Base-by-base conservation (phyloP, 257 asterid species). In the Eucommia ulmoides region DNA sequence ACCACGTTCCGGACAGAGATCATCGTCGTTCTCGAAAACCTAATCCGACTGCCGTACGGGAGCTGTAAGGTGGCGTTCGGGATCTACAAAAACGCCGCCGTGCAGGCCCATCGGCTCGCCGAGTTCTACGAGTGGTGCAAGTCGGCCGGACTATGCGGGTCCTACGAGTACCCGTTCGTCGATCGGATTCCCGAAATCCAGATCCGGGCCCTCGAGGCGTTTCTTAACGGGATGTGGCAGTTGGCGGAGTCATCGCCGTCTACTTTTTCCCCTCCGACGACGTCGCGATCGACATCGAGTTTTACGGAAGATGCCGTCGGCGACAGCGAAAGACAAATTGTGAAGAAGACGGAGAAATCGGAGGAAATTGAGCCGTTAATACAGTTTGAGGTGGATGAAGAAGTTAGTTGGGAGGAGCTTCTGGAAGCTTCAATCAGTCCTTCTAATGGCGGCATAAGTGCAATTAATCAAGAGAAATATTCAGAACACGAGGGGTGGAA, bases 181-280 rank as follows among this genome's bases (percentile, higher is more conserved):
- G 87, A 78, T 51, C 60, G 61, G 41, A 76, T 76, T 15, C 89
- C 89, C 0, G 63, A 63, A 1, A 73, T 74, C 0, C 84, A 84
- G 24, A 71, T 78, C 61, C 66, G 47, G 20, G 84, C 86, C 5
- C 74, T 84, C 1, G 93, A 74, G 8, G 58, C 45, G 15, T 74
- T 84, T 51, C 77, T 84, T 8, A 45, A 45, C 7, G 84, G 83
- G 17, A 74, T 81, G 84, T 79, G 93, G 83, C 78, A 70, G 61
- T 45, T 74, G 17, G 57, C 69, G 7, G 93, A 80, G 24, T 70
- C 63, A 3, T 70, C 83, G 2, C 74, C 82, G 16, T 62, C 75
- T n/a, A n/a, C n/a, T n/a, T 5, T 29, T 5, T 29, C 38, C 38
- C 12, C 38, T 1, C 41, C 70, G 0, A 42, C 63, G 7, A 33